Evolutionary conservation across 768 basidiomycete genomes (phyloP).

Genomic region (Strobilomyces dryophilus): DNA sequence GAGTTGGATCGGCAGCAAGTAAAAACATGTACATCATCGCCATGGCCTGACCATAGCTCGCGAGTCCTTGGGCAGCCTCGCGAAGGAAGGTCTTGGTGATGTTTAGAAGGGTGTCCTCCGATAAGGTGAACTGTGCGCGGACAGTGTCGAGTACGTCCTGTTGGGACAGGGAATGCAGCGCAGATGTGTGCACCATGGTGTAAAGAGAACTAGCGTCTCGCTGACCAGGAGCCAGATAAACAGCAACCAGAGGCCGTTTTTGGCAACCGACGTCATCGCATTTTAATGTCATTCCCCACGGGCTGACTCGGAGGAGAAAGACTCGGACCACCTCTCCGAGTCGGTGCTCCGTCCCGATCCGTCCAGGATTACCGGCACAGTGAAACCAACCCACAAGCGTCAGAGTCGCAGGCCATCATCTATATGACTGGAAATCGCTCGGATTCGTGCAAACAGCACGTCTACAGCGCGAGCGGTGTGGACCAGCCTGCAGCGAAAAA

Average conservation of each 20-base stretch:
- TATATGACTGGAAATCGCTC: too few relatives aligned
- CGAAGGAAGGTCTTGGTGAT: slow-evolving; percentile 78
- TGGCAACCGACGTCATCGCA: slow-evolving; percentile 6
- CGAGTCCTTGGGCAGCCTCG: slow-evolving; percentile 74
- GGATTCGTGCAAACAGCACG: too few relatives aligned
- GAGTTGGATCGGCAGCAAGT: not conserved
- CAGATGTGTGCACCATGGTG: slow-evolving; percentile 38
- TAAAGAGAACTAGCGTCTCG: not conserved
- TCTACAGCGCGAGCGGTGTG: too few relatives aligned
- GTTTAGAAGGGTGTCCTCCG: slow-evolving; percentile 52
- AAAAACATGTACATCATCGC: slow-evolving; percentile 78
- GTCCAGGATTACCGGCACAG: not conserved
- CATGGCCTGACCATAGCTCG: slow-evolving; percentile 72
- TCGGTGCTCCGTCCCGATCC: not conserved
- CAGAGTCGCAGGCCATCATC: too few relatives aligned
- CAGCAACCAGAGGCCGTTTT: not conserved
- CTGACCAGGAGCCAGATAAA: not conserved
- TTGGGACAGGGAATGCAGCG: slow-evolving; percentile 38
- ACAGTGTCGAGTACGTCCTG: slow-evolving; percentile 59
- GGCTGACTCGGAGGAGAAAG: not conserved
- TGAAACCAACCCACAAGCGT: too few relatives aligned
- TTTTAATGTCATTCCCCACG: not conserved
- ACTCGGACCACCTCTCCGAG: too few relatives aligned
- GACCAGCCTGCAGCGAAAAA: too few relatives aligned
- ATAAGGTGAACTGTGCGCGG: slow-evolving; percentile 68